A percentile compares a stretch with the other conserved stretches of the same genome.
Evolutionary conservation across 345 rosid species (phyloP).

Genomic region (Gossypium australe): DNA sequence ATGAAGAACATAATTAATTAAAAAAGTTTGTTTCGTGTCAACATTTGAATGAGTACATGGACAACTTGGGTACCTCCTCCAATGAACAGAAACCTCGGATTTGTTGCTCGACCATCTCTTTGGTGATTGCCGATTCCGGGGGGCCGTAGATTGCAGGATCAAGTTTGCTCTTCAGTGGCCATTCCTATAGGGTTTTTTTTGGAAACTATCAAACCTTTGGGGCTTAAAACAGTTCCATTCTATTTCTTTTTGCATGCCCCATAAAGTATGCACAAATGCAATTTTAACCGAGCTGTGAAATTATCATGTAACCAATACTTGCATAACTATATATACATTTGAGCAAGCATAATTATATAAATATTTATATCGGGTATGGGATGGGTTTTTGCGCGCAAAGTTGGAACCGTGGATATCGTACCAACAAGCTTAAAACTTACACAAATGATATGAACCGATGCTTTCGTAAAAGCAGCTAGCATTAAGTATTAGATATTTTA

Average conservation of each 20-base stretch:
- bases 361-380: too few species aligned
- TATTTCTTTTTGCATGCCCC: background rate
- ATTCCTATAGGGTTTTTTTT: constrained; percentile 40
- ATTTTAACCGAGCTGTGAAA: background rate
- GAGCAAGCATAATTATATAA: too few species aligned
- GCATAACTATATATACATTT: too few species aligned
- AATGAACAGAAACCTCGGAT: constrained; percentile 49
- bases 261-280: background rate
- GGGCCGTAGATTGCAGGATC: constrained; percentile 66
- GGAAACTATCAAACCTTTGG: background rate
- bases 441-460: too few species aligned
- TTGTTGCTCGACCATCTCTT: constrained; percentile 43
- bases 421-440: too few species aligned
- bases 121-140: constrained; percentile 56
- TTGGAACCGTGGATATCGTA: too few species aligned
- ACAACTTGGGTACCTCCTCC: constrained; percentile 37
- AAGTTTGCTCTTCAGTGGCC: constrained; percentile 73
- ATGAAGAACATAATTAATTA: background rate
- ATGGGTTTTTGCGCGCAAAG: too few species aligned
- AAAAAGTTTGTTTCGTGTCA: background rate
- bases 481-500: background rate
- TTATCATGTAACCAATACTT: too few species aligned
- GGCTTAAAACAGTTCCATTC: background rate
- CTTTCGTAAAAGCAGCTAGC: too few species aligned
- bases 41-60: background rate